phyloP scores from a whole-genome alignment of 768 basidiomycete species.

The Hypholoma sublateritium region DNA sequence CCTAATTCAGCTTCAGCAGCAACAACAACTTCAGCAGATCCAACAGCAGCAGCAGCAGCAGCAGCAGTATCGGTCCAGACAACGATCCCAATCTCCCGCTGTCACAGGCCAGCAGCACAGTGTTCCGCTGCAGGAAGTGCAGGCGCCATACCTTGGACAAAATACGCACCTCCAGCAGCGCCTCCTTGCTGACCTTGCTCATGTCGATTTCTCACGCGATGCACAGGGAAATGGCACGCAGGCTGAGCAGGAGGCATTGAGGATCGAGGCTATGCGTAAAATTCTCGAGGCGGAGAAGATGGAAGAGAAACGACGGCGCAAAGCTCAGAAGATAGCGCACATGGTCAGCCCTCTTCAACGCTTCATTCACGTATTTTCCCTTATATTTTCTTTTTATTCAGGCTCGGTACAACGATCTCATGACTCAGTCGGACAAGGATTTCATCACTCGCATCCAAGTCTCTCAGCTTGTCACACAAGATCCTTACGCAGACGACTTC shows the following conservation, averaged over 20 bases:
- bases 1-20: conserved; percentile 3
- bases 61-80: conserved; percentile 46
- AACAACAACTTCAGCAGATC: conserved; percentile 25
- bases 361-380: not conserved
- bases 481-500: conserved; percentile 97
- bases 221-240: conserved; percentile 62
- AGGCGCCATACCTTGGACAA: conserved; percentile 38
- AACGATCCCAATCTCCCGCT: conserved; percentile 45
- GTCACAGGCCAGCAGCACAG: conserved; percentile 31
- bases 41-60: conserved; percentile 27
- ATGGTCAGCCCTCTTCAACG: conserved; percentile 55
- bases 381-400: conserved; percentile 32
- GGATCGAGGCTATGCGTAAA: conserved; percentile 81
- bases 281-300: conserved; percentile 88
- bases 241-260: conserved; percentile 67
- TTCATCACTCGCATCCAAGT: conserved; percentile 99
- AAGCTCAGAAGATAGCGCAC: conserved; percentile 83
- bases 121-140: conserved; percentile 45
- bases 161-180: conserved; percentile 78
- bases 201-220: conserved; percentile 65
- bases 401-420: conserved; percentile 92
- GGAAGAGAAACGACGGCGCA: conserved; percentile 81
- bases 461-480: conserved; percentile 94
- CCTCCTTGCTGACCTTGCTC: conserved; percentile 70
- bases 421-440: conserved; percentile 98